Conservation (phyloP, 371 early-diverging fungal species). For the Capillidium heterosporum region DNA sequence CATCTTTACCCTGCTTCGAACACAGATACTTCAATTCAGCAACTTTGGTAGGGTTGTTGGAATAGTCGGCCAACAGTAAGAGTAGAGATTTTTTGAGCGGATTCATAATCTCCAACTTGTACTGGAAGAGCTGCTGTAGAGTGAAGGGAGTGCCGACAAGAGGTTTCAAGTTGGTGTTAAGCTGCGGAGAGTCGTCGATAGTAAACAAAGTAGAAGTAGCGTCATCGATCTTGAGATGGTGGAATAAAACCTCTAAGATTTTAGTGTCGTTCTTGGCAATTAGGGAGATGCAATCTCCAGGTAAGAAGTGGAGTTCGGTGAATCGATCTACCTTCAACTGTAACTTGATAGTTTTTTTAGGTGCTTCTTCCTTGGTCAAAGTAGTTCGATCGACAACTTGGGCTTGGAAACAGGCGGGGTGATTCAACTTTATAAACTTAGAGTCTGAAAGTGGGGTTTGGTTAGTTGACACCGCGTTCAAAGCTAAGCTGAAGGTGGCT, state of each 20-base stretch:
- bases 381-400: no score
- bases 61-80: neutral
- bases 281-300: constrained; percentile 81
- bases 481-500: no score
- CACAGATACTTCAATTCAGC: neutral
- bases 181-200: neutral
- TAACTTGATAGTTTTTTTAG: no score
- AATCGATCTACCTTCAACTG: no score
- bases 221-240: constrained; percentile 16
- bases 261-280: constrained; percentile 51
- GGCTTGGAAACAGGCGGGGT: no score
- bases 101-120: neutral
- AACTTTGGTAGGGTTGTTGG: neutral
- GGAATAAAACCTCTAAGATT: constrained; percentile 30
- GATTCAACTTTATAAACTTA: no score
- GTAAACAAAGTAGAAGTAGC: constrained; percentile 12
- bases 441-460: no score
- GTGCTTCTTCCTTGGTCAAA: no score
- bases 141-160: neutral
- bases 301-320: constrained; percentile 18
- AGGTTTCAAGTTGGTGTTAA: neutral
- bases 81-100: neutral
- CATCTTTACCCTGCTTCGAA: constrained; percentile 25
- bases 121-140: neutral
- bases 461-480: no score